Evolutionary conservation across 768 basidiomycete species (phyloP).

Genomic region (Obba rivulosa): DNA sequence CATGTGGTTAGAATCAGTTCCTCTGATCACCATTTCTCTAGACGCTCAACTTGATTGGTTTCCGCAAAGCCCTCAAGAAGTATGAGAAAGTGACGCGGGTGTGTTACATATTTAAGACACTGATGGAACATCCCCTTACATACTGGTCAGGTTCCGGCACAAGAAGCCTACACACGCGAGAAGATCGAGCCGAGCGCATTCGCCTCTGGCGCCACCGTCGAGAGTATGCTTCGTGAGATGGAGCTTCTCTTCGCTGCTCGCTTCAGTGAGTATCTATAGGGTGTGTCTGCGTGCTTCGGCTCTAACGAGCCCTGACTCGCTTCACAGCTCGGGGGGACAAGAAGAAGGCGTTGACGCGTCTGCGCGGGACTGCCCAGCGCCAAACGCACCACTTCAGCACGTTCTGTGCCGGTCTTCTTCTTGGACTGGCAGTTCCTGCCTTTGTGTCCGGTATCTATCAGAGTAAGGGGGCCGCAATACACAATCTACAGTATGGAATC

Average conservation of each 20-base stretch:
- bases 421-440: slow-evolving; percentile 73
- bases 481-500: background rate
- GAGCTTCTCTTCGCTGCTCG: slow-evolving; percentile 71
- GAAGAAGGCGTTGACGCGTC: slow-evolving; percentile 66
- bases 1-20: too few species aligned
- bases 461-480: slow-evolving; percentile 36
- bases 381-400: slow-evolving; percentile 67
- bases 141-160: slow-evolving; percentile 51
- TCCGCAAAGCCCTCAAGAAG: slow-evolving; percentile 82
- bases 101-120: slow-evolving; percentile 2
- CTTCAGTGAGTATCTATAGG: slow-evolving; percentile 53
- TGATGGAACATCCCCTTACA: background rate
- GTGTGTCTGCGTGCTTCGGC: background rate
- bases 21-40: too few species aligned
- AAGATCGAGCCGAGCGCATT: slow-evolving; percentile 69
- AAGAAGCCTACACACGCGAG: slow-evolving; percentile 76
- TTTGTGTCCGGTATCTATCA: slow-evolving; percentile 56
- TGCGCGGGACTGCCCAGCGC: slow-evolving; percentile 47
- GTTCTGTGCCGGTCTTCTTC: slow-evolving; percentile 65
- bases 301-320: background rate
- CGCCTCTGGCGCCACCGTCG: slow-evolving; percentile 54
- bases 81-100: slow-evolving; percentile 78
- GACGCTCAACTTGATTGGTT: slow-evolving; percentile 69
- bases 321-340: slow-evolving; percentile 59
- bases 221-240: slow-evolving; percentile 65